phyloP scores from a whole-genome alignment of 441 rosid genomes.

The Mallotus repandus region DNA sequence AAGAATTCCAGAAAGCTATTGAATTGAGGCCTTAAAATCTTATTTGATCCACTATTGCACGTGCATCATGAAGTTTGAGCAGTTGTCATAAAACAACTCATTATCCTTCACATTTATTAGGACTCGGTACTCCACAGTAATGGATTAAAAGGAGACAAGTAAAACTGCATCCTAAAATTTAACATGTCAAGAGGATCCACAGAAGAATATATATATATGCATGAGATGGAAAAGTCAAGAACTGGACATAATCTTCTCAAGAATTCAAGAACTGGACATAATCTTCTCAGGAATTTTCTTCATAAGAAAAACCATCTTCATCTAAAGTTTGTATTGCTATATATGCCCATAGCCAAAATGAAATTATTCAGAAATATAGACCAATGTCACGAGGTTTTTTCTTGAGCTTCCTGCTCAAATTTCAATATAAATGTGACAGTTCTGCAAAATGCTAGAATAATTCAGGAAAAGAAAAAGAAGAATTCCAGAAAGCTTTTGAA shows the following conservation, averaged over 20 bases:
- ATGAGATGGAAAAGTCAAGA: neutral
- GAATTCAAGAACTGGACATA: neutral
- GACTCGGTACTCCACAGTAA: neutral
- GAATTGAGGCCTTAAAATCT: neutral
- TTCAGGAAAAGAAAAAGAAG: neutral
- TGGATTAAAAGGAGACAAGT: neutral
- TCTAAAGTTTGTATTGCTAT: no score
- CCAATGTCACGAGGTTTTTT: neutral
- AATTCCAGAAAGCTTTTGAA: neutral
- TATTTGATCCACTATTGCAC: neutral
- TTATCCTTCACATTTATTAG: neutral
- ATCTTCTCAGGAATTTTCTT: neutral
- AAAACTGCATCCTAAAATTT: neutral
- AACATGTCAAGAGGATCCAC: neutral
- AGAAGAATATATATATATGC: neutral
- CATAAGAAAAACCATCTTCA: no score
- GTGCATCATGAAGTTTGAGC: neutral
- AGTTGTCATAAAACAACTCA: neutral
- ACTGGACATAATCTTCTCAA: neutral
- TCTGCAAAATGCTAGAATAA: neutral
- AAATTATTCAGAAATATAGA: neutral
- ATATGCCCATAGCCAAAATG: neutral
- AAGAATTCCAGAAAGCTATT: neutral
- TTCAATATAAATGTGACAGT: neutral
- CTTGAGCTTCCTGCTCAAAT: no score